A percentile compares a stretch with the other conserved stretches of the same genome.
Conservation (phyloP, 2,329 filamentous ascomycete species). For the Fusarium dimerum region DNA sequence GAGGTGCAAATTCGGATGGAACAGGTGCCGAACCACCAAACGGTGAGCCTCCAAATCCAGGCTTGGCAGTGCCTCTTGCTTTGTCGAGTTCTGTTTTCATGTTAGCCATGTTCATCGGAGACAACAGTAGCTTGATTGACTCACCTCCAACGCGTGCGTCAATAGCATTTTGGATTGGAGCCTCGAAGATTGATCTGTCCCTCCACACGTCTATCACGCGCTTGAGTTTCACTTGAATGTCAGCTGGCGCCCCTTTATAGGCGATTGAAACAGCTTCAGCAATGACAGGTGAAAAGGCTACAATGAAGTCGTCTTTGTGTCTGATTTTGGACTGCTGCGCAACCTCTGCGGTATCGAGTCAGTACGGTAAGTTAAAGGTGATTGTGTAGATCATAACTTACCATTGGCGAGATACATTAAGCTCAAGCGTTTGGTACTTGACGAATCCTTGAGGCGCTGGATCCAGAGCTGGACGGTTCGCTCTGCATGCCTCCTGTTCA, state of each 20-base stretch:
- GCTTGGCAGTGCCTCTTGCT: constrained; percentile 52
- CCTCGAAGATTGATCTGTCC: constrained; percentile 81
- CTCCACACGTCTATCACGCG: constrained; percentile 95
- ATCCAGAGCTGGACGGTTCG: constrained; percentile 91
- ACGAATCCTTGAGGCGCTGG: constrained; percentile 83
- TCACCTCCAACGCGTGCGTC: constrained; percentile 77
- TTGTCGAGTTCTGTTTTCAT: constrained; percentile 61
- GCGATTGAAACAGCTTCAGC: constrained; percentile 88
- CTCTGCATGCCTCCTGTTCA: constrained; percentile 79
- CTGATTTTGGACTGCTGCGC: constrained; percentile 94
- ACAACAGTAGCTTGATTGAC: neutral
- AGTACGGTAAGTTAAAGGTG: neutral
- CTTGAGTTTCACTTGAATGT: constrained; percentile 84
- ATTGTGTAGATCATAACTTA: constrained; percentile 43
- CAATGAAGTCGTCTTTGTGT: constrained; percentile 87
- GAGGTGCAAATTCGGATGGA: constrained; percentile 73
- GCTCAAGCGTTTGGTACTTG: constrained; percentile 82
- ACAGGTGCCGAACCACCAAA: constrained; percentile 60
- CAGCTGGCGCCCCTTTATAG: constrained; percentile 83
- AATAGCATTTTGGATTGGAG: constrained; percentile 75
- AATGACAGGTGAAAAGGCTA: constrained; percentile 88
- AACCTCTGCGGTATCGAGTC: constrained; percentile 64
- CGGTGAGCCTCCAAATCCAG: constrained; percentile 56
- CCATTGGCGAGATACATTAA: constrained; percentile 95
- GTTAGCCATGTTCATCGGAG: constrained; percentile 12